Evolutionary conservation across 495 filamentous ascomycete genomes (phyloP).

Genomic region (Penicillium fimorum): DNA sequence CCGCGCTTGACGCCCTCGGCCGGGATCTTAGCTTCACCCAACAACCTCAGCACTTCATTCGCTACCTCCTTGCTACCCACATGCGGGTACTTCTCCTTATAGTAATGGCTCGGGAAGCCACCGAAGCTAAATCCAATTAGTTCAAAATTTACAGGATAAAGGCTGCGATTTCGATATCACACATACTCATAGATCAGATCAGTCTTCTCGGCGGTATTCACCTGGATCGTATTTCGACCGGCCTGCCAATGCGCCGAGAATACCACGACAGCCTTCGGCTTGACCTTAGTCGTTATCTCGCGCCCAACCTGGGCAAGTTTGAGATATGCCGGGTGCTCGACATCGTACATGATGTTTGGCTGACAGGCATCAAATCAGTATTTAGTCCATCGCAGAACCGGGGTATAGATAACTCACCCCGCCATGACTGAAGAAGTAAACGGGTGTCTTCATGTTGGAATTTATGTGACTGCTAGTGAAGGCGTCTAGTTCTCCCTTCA

Average conservation of each 20-base stretch:
- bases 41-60: constrained; percentile 58
- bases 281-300: constrained; percentile 78
- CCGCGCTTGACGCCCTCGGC: constrained; percentile 64
- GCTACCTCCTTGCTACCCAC: constrained; percentile 66
- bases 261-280: constrained; percentile 78
- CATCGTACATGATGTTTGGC: constrained; percentile 74
- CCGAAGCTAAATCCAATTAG: constrained; percentile 56
- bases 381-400: neutral
- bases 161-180: neutral
- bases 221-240: constrained; percentile 55
- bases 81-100: constrained; percentile 65
- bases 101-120: constrained; percentile 67
- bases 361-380: constrained; percentile 26
- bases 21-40: constrained; percentile 61
- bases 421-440: constrained; percentile 80
- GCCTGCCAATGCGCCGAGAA: constrained; percentile 88
- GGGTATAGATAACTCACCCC: constrained; percentile 53
- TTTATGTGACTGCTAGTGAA: neutral
- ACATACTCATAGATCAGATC: constrained; percentile 80
- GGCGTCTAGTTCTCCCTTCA: neutral
- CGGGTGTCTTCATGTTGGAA: constrained; percentile 49
- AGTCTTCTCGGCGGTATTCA: constrained; percentile 68
- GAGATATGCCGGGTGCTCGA: constrained; percentile 70
- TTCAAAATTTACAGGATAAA: neutral
- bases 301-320: constrained; percentile 65